Conservation (phyloP, 2,329 filamentous ascomycete species). For the Aspergillus jensenii region DNA sequence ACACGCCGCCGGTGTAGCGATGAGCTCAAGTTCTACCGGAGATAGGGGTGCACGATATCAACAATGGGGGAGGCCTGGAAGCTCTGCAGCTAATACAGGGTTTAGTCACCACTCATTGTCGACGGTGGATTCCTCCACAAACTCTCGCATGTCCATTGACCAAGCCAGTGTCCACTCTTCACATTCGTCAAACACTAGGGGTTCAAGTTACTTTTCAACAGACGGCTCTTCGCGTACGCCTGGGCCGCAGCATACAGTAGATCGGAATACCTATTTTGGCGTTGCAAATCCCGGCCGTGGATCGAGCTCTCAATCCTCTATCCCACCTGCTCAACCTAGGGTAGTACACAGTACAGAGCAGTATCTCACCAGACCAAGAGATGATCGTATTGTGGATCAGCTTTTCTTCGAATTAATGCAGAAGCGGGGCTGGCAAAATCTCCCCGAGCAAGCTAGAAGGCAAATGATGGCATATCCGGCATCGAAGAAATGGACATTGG, state of each 20-base stretch:
- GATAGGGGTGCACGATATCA: slow-evolving; percentile 71
- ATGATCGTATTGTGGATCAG: slow-evolving; percentile 78
- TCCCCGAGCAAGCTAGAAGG: slow-evolving; percentile 88
- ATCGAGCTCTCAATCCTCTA: slow-evolving; percentile 30
- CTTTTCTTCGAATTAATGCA: slow-evolving; percentile 95
- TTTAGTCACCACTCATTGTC: slow-evolving; percentile 61
- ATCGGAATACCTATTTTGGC: slow-evolving; percentile 31
- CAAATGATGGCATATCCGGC: slow-evolving; percentile 97
- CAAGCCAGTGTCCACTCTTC: slow-evolving; percentile 65
- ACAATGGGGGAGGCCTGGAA: slow-evolving; percentile 69
- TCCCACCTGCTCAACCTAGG: slow-evolving; percentile 32
- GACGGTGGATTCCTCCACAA: slow-evolving; percentile 51
- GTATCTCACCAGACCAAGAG: slow-evolving; percentile 44
- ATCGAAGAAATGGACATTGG: slow-evolving; percentile 94
- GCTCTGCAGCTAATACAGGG: slow-evolving; percentile 53
- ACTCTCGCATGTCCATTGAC: slow-evolving; percentile 60
- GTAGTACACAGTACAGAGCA: slow-evolving; percentile 31
- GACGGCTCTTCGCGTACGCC: slow-evolving; percentile 49
- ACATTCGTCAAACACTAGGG: slow-evolving; percentile 59
- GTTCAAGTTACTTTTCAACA: slow-evolving; percentile 57
- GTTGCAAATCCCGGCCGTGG: slow-evolving; percentile 28
- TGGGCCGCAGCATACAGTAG: slow-evolving; percentile 36
- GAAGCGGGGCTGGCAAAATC: slow-evolving; percentile 94
- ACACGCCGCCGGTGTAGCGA: slow-evolving; percentile 55
- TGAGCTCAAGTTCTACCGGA: slow-evolving; percentile 70